Percentiles rank a stretch among this genome's conserved stretches.
phyloP scores from a whole-genome alignment of 2,329 filamentous ascomycete genomes.

The Apiospora malaysiana region DNA sequence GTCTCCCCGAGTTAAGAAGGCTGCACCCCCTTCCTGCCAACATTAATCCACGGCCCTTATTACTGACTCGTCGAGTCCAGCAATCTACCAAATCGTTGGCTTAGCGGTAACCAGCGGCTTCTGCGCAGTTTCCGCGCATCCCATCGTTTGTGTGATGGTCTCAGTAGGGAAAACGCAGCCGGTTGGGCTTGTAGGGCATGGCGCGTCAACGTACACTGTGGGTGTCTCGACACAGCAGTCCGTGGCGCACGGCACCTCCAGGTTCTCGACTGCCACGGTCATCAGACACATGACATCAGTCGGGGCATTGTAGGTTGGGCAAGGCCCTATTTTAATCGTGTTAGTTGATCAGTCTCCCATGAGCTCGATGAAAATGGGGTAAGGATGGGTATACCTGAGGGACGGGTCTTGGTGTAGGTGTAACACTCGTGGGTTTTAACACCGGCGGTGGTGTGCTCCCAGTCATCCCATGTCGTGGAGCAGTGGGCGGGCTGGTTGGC shows the following conservation, averaged over 20 bases:
- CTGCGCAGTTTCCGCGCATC: constrained; percentile 28
- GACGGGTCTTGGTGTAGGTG: constrained; percentile 12
- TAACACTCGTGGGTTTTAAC: constrained; percentile 7
- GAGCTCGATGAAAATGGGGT: not conserved
- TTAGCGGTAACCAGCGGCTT: constrained; percentile 24
- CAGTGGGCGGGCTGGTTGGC: not conserved
- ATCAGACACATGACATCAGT: constrained; percentile 35
- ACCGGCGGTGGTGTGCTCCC: not conserved
- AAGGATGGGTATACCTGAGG: not conserved
- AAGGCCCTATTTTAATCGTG: constrained; percentile 29
- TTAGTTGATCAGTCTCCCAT: not conserved
- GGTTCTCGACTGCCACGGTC: constrained; percentile 40
- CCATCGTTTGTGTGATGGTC: constrained; percentile 37
- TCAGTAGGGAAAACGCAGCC: constrained; percentile 35
- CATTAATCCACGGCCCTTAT: not conserved
- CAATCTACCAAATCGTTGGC: constrained; percentile 24
- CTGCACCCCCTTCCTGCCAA: not conserved
- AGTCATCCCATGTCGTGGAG: constrained; percentile 8
- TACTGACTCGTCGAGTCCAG: not conserved
- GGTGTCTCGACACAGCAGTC: constrained; percentile 46
- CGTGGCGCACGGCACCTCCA: constrained; percentile 43
- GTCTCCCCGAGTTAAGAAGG: not conserved
- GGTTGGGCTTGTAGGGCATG: constrained; percentile 35
- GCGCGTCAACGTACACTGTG: constrained; percentile 30
- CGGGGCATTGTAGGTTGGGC: constrained; percentile 34